Percentiles rank a stretch among this genome's conserved stretches.
These are phyloP conservation scores for Fraxinus angustifolia DNA, from an alignment of 305 asterid genomes.

Conservation along the genomic window DNA sequence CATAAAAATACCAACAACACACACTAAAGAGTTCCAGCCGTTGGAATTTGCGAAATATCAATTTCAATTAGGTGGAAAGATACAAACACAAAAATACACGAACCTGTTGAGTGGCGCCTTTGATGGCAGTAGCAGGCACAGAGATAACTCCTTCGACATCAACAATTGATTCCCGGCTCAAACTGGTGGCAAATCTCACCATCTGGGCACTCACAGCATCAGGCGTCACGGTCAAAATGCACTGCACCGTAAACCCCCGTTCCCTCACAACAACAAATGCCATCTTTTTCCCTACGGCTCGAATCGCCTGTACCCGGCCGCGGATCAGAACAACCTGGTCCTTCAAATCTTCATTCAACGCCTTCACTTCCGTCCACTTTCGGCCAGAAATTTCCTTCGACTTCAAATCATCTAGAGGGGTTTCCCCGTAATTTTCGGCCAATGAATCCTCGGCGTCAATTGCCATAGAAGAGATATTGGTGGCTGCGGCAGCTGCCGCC, in stretches of 20 bases:
- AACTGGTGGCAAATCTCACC: conserved; percentile 60
- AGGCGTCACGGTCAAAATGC: conserved; percentile 56
- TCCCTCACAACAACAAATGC: conserved; percentile 74
- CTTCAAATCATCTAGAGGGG: conserved; percentile 48
- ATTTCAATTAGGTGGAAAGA: neutral
- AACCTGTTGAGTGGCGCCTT: conserved; percentile 80
- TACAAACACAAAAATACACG: neutral
- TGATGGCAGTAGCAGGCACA: conserved; percentile 53
- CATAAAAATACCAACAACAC: neutral
- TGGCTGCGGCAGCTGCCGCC: conserved; percentile 40
- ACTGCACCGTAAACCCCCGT: conserved; percentile 73
- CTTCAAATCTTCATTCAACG: conserved; percentile 39
- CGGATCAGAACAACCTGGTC: conserved; percentile 48
- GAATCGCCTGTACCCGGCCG: conserved; percentile 70
- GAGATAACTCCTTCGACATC: conserved; percentile 71
- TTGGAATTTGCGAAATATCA: neutral
- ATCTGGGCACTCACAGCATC: conserved; percentile 68
- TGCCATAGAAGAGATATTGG: conserved; percentile 39
- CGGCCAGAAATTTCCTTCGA: conserved; percentile 61
- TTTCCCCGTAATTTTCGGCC: conserved; percentile 68
- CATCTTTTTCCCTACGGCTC: conserved; percentile 71
- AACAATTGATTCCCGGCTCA: conserved; percentile 67
- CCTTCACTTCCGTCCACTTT: conserved; percentile 60
- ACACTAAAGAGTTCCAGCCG: neutral
- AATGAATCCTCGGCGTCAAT: conserved; percentile 48